Evolutionary conservation across 2,329 filamentous ascomycete genomes (phyloP), one percentile per base, ranked within the genome.

Genomic region (Calonectria henricotiae): DNA sequence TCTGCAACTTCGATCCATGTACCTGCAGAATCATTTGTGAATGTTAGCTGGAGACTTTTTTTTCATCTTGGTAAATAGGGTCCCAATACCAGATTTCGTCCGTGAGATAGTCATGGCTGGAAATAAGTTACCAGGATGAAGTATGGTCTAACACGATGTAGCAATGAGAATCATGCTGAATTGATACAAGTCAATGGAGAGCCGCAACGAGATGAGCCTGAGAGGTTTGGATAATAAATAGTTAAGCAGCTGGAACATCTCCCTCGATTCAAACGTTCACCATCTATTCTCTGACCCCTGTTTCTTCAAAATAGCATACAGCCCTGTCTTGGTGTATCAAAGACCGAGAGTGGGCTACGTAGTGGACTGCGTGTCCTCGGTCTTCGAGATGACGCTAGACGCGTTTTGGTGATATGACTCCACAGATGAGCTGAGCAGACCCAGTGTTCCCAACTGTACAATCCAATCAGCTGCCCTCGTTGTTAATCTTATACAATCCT

Each of bases 351-450:
- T 35, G 12, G 27, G 41, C 27, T 47, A n/a, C 23, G 41, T 27
- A 47, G 63, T 58, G 49, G 37, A 25, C 32, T 30, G 49, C 27
- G 32, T 37, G 32, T 67, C 30, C 54, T 67, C 65, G 65, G 65
- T 67, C 65, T 67, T 67, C 35, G 25, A 62, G 27, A 49, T 67
- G 60, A 32, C 43, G 55, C 65, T 60, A 66, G 60, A 25, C 41
- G 30, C 5, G 32, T 54, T 43, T 47, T 55, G 49, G 47, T n/a
- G 20, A 44, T 44, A 5, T 27, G n/a, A 37, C 62, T 65, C 62
- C 32, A 55, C 25, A 23, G n/a, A 55, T 55, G 49, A n/a, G 49
- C 49, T 55, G 32, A 55, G 49, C 15, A 3, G 30, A 23, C 49
- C 49, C 49, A 13, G 30, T 39, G 23, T 55, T 55, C 7, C n/a